Base-by-base conservation (phyloP, 805 yeast species). In the Tetrapisispora phaffii region DNA sequence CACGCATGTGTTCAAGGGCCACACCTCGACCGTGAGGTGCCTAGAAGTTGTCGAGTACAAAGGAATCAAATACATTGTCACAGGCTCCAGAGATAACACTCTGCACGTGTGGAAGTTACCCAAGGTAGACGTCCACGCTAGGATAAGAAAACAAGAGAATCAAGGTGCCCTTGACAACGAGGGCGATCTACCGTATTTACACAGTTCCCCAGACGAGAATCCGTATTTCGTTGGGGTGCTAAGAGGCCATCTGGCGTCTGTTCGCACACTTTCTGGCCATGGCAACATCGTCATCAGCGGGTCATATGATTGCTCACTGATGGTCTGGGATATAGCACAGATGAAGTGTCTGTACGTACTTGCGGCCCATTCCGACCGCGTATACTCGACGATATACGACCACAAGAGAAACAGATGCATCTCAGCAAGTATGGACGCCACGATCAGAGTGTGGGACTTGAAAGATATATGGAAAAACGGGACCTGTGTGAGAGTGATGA, bases 1-100 rank as follows among this genome's bases (percentile, higher is more conserved):
- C 60, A 86, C 96, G 0, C 96, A 90, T 63, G 77, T 93, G 2
- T 87, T 93, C 60, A 73, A 80, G 44, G 97, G 97, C 0, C 97
- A 89, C 58, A 80, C 89, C 0, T 86, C 96, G 0, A 89, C 97
- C 0, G 95, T 89, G 21, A 73, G 97, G 58, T 90, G 97, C 60
- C 70, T 90, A 51, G 96, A 89, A 51, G 83, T 89, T 41, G 75
- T 80, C 22, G 87, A 87, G 20, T 73, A 74, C 28, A 78, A 79
- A 47, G 77, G 78, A 38, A 68, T 63, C 29, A 95, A 94, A 16
- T 72, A 84, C 32, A 76, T 90, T 42, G 77, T 89, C 3, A 86
- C 96, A 0, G 96, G 95, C 17, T 53, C 56, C 15, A 76, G 97
- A 61, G 97, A 89, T 60, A 76, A 80, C 50, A 80, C 85, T 9